Evolutionary conservation across 306 rosid genomes (phyloP), one percentile per base, ranked within the genome.

Genomic region (Glycyrrhiza uralensis): DNA sequence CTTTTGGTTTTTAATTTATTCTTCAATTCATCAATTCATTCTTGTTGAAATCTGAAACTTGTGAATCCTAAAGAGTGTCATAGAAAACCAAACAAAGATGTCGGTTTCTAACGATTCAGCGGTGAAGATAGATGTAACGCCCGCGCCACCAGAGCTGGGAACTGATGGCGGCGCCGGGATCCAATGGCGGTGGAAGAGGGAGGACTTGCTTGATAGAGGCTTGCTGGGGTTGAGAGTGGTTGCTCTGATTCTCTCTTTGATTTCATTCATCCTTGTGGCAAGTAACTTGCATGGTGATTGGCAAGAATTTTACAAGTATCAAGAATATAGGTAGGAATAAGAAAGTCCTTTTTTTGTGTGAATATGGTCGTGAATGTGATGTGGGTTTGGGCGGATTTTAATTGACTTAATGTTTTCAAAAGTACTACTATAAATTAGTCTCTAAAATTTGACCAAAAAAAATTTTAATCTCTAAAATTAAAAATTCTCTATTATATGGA

Each of bases 191-290:
- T 82, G 84, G 87, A 84, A 68, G 78, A 79, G 71, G 30, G 88
- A 87, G 26, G 87, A 81, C 28, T 33, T 83, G 20, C 3, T 93
- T 41, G 79, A 49, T 33, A 87, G 69, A 85, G 78, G 76, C 2
- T 78, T 82, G 0, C 46, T 93, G 28, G 79, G 71, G 2, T 26
- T 90, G 51, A 82, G 93, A 77, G 89, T 76, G 52, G n/a, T 79
- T 42, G 80, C 90, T 51, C 36, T 90, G 24, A 4, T 85, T 17
- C 84, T 87, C 12, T 90, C 96, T 50, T 59, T 81, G 41, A 44
- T 85, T 33, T 77, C 96, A 4, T 74, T 88, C 69, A 41, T 90
- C 0, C 49, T 87, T 59, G 80, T 88, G 84, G 91, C 85, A 45
- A 85, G 79, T 46, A 92, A 89, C 76, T 72, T 75, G 5, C 92